A percentile compares a stretch with the other conserved stretches of the same genome.
Conservation (phyloP, 108 stramenopile species). For the Hondaea fermentalgiana region DNA sequence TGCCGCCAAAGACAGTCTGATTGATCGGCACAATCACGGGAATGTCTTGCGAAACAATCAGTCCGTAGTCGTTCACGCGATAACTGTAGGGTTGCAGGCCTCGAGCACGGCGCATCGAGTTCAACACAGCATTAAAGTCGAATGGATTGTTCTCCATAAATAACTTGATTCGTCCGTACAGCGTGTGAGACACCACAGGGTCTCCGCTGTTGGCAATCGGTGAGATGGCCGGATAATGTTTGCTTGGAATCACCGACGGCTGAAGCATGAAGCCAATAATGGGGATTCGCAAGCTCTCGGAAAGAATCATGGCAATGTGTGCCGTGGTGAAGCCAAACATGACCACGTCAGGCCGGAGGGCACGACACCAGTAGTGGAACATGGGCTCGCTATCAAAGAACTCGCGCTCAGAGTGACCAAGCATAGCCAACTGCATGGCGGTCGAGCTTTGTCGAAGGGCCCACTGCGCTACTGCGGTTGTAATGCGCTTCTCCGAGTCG, state of each 20-base stretch:
- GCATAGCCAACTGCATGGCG: neutral
- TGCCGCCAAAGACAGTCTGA: neutral
- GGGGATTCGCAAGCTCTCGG: neutral
- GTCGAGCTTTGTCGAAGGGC: neutral
- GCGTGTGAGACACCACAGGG: neutral
- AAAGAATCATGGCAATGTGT: constrained; percentile 11
- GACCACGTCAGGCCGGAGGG: neutral
- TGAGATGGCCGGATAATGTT: constrained; percentile 4
- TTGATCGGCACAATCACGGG: neutral
- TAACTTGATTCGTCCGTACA: neutral
- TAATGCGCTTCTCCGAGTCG: constrained; percentile 14
- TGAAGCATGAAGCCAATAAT: neutral
- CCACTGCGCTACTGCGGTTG: neutral
- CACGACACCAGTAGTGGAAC: neutral
- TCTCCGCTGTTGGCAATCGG: neutral
- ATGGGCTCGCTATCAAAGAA: constrained; percentile 17
- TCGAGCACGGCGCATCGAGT: neutral
- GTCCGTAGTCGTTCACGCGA: neutral
- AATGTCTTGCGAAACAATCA: neutral
- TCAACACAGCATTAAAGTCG: neutral
- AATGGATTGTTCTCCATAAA: neutral
- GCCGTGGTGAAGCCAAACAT: constrained; percentile 14
- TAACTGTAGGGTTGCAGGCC: neutral
- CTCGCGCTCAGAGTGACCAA: neutral
- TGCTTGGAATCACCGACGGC: neutral